Evolutionary conservation across 2,329 filamentous ascomycete genomes (phyloP), one percentile per base, ranked within the genome.

Genomic region (Scytalidium lignicola): DNA sequence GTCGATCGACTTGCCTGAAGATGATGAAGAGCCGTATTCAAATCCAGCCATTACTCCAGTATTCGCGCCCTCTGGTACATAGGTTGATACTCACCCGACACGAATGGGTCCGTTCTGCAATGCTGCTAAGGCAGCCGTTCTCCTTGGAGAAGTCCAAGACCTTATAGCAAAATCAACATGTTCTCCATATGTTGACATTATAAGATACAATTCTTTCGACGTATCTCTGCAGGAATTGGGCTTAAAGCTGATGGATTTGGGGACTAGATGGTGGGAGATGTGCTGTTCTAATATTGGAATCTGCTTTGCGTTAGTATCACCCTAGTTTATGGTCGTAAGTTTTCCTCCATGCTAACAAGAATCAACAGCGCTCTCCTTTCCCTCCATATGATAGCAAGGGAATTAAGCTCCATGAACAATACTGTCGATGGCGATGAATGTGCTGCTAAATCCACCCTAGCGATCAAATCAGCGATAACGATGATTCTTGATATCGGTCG

Each of bases 201-300:
- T 39, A 13, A 50, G 43, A 43, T 49, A 41, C 17, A 40, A 46
- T 9, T 39, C 32, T n/a, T 20, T 56, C 1, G 56, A 58, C 39
- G 32, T 29, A 43, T 40, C 43, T 2, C 44, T 58, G 10, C 54
- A 48, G 29, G 41, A 21, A 12, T 43, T 56, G 8, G 54, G 52
- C 3, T 51, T 53, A 47, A 42, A 39, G 10, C 50, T 58, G 10
- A 39, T 55, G 12, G 41, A 56, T 17, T 47, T 51, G 43, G 56
- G 53, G 28, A 48, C 56, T 8, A 54, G 56, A 44, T 54, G 56
- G 2, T 58, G 56, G 56, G 56, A 58, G 43, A 53, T 56, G 50
- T 58, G 56, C 29, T 58, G 56, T 42, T 54, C 49, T 17, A 49
- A 52, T 12, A 58, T 58, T 17, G 56, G 54, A 22, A 48, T 58